phyloP scores from a whole-genome alignment of 768 basidiomycete genomes.

The Tricholoma furcatifolium region DNA sequence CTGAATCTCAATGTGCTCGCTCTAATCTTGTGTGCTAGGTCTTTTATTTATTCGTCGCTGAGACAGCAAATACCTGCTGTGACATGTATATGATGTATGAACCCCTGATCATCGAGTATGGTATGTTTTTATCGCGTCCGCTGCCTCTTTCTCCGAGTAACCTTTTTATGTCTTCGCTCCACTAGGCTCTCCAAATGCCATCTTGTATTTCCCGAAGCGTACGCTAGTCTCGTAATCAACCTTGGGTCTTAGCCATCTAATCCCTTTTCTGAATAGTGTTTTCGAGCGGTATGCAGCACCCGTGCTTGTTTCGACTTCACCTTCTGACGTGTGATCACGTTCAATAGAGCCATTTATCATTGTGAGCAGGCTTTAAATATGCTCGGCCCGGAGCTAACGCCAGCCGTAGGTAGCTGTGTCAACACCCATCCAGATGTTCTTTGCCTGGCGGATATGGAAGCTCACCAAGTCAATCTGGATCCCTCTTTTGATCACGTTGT shows the following conservation, averaged over 20 bases:
- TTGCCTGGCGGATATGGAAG: conserved; percentile 37
- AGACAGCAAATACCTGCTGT: conserved; percentile 34
- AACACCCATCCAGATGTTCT: conserved; percentile 40
- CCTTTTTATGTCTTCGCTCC: no score
- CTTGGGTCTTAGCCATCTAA: neutral
- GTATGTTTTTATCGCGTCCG: conserved; percentile 18
- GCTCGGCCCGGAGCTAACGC: neutral
- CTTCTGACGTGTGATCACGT: neutral
- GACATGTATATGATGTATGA: conserved; percentile 38
- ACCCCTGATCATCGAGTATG: conserved; percentile 36
- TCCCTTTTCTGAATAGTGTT: conserved; percentile 21
- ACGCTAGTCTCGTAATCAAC: conserved; percentile 1
- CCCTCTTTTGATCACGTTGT: conserved; percentile 24
- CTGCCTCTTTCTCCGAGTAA: neutral
- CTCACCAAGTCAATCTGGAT: conserved; percentile 29
- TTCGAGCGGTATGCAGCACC: conserved; percentile 24
- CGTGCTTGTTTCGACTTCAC: neutral
- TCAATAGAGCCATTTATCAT: conserved; percentile 32
- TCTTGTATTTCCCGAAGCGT: conserved; percentile 26
- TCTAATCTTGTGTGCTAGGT: conserved; percentile 19
- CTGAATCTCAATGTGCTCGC: no score
- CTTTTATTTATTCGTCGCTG: conserved; percentile 32
- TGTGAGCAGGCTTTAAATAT: conserved; percentile 18
- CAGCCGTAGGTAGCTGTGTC: conserved; percentile 33
- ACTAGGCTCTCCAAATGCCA: conserved; percentile 13